Percentiles rank a stretch among this genome's conserved stretches.
These are phyloP conservation scores for Aspergillus quadricinctus DNA, from an alignment of 2,329 filamentous ascomycete species.

Conservation along the genomic window DNA sequence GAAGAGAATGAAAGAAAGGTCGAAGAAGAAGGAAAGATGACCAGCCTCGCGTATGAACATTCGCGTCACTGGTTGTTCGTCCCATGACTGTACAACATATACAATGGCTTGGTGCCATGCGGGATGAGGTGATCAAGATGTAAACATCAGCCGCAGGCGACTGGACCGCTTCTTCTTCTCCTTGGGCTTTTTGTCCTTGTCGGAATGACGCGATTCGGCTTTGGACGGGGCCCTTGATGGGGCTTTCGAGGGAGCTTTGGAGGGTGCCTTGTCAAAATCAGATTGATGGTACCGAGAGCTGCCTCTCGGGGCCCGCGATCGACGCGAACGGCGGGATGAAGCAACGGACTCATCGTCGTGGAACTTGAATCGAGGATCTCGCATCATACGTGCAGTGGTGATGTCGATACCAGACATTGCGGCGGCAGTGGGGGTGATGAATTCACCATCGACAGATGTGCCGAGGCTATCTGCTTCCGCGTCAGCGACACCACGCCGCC, in stretches of 20 bases:
- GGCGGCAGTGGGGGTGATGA: slow-evolving; percentile 57
- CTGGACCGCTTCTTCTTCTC: slow-evolving; percentile 40
- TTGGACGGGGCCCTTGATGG: slow-evolving; percentile 16
- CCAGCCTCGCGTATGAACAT: not conserved
- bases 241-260: slow-evolving; percentile 14
- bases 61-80: not conserved
- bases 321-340: slow-evolving; percentile 33
- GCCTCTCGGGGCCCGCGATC: slow-evolving; percentile 24
- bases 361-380: slow-evolving; percentile 33
- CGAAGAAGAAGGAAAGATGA: not conserved
- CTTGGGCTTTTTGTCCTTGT: slow-evolving; percentile 24
- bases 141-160: slow-evolving; percentile 34
- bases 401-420: slow-evolving; percentile 43
- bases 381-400: slow-evolving; percentile 25
- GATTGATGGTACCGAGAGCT: slow-evolving; percentile 13
- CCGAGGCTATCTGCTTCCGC: slow-evolving; percentile 50
- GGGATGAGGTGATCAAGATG: slow-evolving; percentile 13
- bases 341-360: slow-evolving; percentile 31
- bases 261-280: slow-evolving; percentile 15
- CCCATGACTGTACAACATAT: slow-evolving; percentile 12
- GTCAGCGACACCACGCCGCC: slow-evolving; percentile 61
- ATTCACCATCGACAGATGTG: slow-evolving; percentile 62
- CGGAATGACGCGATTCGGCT: slow-evolving; percentile 18
- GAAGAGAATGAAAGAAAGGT: not conserved
- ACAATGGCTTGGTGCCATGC: slow-evolving; percentile 6